Base-by-base conservation (phyloP, 768 basidiomycete genomes). In the Stropharia rugosoannulata region DNA sequence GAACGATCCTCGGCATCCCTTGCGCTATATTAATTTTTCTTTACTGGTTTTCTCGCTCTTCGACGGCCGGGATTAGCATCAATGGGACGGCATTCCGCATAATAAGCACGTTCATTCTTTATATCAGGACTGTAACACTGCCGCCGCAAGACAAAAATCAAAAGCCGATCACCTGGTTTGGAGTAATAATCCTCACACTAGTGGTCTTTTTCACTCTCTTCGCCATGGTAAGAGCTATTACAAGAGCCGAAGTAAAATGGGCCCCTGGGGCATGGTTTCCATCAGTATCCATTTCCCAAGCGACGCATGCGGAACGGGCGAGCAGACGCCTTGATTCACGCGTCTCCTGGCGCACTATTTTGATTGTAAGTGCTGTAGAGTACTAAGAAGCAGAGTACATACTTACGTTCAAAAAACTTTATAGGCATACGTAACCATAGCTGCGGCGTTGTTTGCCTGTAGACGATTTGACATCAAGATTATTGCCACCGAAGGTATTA, bases 31-130 rank as follows among this genome's bases (percentile, higher is more conserved):
- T 71, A 5, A 49, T 59, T n/a, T 47, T 65, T 22, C 58, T 66
- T 45, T 76, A 74, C 53, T 74, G 73, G 75, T 74, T 61, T 49
- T 68, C 67, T 0, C 66, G 70, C 32, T 64, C 60, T 45, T 67
- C 71, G 1, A 73, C 69, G 0, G 66, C 63, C 5, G 66, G 67
- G 5, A 69, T 75, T 40, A 68, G 69, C 36, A 59, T 63, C 15
- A 5, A 58, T 1, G 68, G 69, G n/a, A 64, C 59, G 1, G 22
- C 55, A 7, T 52, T 72, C 15, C 18, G 66, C 0, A 65, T 66
- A 15, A 25, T 56, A 13, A 57, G 59, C 22, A 45, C 50, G 1
- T 25, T 58, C 11, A 42, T 63, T 11, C 27, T 51, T 11, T 49
- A 58, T 5, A 25, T 29, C 41, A 35, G 16, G 9, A 2, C 10